Percentiles rank a stretch among this genome's conserved stretches.
Conservation (phyloP, 352 stramenopile genomes). For the Saprolegnia parasitica region DNA sequence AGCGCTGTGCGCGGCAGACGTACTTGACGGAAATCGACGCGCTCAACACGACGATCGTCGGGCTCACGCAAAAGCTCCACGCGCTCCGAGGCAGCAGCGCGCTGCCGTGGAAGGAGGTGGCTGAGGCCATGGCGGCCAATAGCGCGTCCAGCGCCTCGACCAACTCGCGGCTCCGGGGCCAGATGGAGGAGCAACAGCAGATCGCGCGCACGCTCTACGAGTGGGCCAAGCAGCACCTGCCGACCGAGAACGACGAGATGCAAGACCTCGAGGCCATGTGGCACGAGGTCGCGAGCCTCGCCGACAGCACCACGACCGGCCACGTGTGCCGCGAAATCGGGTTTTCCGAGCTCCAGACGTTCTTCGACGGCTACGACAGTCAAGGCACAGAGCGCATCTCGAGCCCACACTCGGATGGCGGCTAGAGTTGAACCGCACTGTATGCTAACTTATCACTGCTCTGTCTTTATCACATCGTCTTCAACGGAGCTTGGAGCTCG, state of each 20-base stretch:
- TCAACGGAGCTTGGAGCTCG: too few relatives aligned
- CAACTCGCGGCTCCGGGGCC: not conserved
- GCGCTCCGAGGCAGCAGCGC: not conserved
- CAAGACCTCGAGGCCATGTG: not conserved
- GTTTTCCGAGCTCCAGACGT: not conserved
- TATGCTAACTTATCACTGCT: too few relatives aligned
- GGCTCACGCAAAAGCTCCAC: not conserved
- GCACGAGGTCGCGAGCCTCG: not conserved
- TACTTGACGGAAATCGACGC: not conserved
- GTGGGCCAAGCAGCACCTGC: not conserved
- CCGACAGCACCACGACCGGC: not conserved
- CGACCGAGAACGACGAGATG: not conserved
- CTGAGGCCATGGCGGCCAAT: not conserved
- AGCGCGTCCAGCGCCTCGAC: not conserved
- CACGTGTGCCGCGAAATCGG: not conserved
- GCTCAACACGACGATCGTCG: not conserved
- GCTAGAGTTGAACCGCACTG: too few relatives aligned
- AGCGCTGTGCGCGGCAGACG: not conserved
- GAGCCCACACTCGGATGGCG: too few relatives aligned
- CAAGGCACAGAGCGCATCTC: not conserved
- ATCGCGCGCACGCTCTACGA: not conserved
- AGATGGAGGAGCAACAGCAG: not conserved
- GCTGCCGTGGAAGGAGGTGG: not conserved
- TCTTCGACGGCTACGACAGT: not conserved
- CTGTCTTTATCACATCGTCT: too few relatives aligned